These are phyloP conservation scores for Gliomastix tumulicola DNA, from an alignment of 2,329 filamentous ascomycete genomes.

Conservation along the genomic window DNA sequence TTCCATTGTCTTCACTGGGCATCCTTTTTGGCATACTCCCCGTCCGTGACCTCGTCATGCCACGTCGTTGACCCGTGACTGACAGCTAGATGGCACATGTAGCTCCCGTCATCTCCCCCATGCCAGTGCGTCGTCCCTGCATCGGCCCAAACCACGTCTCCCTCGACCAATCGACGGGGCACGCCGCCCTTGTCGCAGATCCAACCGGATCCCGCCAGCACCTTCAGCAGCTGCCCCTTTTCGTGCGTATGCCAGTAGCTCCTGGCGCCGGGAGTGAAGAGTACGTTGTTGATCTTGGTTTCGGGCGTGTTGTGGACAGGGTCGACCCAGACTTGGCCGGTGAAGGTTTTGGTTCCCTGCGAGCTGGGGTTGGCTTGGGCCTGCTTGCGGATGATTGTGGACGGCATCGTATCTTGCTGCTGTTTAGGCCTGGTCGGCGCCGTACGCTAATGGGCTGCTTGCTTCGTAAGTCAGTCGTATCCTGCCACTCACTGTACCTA, in stretches of 20 bases:
- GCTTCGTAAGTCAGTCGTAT: too few relatives aligned
- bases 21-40: neutral
- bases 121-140: conserved; percentile 36
- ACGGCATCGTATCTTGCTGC: too few relatives aligned
- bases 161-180: conserved; percentile 24
- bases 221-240: conserved; percentile 31
- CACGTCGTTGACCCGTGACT: conserved; percentile 26
- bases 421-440: too few relatives aligned
- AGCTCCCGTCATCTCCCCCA: conserved; percentile 27
- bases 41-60: conserved; percentile 23
- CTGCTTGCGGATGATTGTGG: too few relatives aligned
- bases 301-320: neutral
- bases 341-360: too few relatives aligned
- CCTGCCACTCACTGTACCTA: too few relatives aligned
- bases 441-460: too few relatives aligned
- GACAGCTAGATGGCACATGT: conserved; percentile 31
- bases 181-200: conserved; percentile 30
- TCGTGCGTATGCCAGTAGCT: conserved; percentile 38
- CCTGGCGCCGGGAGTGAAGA: conserved; percentile 31
- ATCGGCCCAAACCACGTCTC: conserved; percentile 31
- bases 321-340: neutral
- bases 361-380: too few relatives aligned
- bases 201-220: conserved; percentile 29
- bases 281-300: conserved; percentile 10
- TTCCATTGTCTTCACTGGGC: too few relatives aligned